Percentiles rank a stretch among this genome's conserved stretches.
Evolutionary conservation across 768 basidiomycete species (phyloP).

Genomic region (Harrya chromipes): DNA sequence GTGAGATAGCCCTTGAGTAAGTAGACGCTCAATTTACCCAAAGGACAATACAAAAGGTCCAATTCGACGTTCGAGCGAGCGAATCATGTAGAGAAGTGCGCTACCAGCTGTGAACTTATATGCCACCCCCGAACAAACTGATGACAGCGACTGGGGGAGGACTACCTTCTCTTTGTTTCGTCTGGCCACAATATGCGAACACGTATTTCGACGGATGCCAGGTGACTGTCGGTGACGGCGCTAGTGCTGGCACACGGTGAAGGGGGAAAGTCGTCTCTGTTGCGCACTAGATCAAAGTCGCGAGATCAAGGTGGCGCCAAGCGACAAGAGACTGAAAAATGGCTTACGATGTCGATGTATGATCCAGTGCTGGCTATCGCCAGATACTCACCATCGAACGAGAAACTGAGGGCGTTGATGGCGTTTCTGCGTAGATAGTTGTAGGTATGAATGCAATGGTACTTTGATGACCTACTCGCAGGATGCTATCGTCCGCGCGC

Average conservation of each 20-base stretch:
- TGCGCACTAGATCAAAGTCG: constrained; percentile 52
- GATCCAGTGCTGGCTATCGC: constrained; percentile 69
- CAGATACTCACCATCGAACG: constrained; percentile 78
- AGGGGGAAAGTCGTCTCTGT: constrained; percentile 73
- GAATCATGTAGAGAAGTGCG: background rate
- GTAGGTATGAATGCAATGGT: background rate
- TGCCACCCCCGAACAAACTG: constrained; percentile 64
- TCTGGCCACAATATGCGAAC: constrained; percentile 82
- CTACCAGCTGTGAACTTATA: constrained; percentile 11
- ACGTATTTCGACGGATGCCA: constrained; percentile 84
- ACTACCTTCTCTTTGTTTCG: constrained; percentile 59
- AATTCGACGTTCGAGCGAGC: background rate
- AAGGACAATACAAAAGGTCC: background rate
- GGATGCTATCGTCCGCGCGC: constrained; percentile 66
- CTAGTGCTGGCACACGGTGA: constrained; percentile 72
- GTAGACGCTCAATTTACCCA: background rate
- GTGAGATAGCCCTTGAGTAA: background rate
- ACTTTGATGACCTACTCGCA: constrained; percentile 62
- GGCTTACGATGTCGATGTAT: constrained; percentile 77
- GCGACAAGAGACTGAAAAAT: background rate
- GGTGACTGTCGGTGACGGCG: constrained; percentile 68
- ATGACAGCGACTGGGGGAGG: constrained; percentile 66
- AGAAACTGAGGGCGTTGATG: constrained; percentile 75
- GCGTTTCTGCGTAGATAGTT: constrained; percentile 47
- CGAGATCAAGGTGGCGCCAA: background rate